Evolutionary conservation across 2,329 filamentous ascomycete species (phyloP).

Genomic region (Aspergillus chevalieri): DNA sequence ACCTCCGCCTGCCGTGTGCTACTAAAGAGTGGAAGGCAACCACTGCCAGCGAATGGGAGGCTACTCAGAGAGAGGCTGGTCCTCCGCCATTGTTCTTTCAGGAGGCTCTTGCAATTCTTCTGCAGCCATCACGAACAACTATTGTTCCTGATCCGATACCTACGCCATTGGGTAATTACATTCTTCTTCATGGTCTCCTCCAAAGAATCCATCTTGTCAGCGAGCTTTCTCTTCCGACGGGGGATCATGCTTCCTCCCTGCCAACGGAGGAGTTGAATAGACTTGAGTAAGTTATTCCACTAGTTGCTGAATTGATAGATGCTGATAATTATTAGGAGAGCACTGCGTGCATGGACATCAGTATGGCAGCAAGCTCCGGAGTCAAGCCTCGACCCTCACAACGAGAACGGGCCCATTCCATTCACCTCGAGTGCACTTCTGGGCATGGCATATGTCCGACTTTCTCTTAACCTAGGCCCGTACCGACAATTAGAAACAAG

Average conservation of each 20-base stretch:
- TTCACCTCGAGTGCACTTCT: slow-evolving; percentile 29
- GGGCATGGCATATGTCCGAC: slow-evolving; percentile 27
- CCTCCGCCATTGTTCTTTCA: slow-evolving; percentile 30
- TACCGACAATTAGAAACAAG: slow-evolving; percentile 59
- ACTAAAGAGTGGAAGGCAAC: slow-evolving; percentile 31
- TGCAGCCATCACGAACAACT: slow-evolving; percentile 23
- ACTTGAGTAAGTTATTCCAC: slow-evolving; percentile 20
- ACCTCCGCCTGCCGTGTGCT: slow-evolving; percentile 33
- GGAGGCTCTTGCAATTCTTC: slow-evolving; percentile 25
- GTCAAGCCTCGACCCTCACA: slow-evolving; percentile 29
- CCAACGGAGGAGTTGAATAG: slow-evolving; percentile 30
- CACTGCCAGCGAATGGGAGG: slow-evolving; percentile 27
- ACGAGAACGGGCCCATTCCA: slow-evolving; percentile 28
- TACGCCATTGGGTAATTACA: slow-evolving; percentile 59
- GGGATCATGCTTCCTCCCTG: slow-evolving; percentile 23
- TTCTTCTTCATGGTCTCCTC: slow-evolving; percentile 64
- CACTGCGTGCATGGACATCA: slow-evolving; percentile 30
- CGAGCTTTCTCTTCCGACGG: slow-evolving; percentile 26
- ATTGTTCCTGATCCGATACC: slow-evolving; percentile 27
- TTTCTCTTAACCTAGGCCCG: slow-evolving; percentile 49
- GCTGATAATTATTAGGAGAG: slow-evolving; percentile 14
- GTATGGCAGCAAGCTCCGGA: slow-evolving; percentile 33
- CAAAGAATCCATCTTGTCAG: slow-evolving; percentile 54
- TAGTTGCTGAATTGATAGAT: neutral
- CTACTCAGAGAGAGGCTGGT: slow-evolving; percentile 19